Evolutionary conservation across 352 stramenopile species (phyloP).

Genomic region (Pythium periplocum): DNA sequence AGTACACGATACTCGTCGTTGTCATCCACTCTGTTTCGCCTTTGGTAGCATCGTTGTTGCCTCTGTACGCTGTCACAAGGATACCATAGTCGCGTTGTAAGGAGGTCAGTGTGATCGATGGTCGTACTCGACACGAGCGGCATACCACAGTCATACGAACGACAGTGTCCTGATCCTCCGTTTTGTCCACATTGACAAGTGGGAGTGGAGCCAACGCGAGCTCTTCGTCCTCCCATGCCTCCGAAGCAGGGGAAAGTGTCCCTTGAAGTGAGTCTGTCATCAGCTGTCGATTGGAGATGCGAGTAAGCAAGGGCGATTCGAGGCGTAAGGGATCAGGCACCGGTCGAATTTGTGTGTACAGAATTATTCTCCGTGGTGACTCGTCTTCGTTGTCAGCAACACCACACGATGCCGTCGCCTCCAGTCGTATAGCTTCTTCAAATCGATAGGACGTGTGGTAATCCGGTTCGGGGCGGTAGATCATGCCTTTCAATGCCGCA

Average conservation of each 20-base stretch:
- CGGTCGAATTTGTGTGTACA: neutral
- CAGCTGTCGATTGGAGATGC: neutral
- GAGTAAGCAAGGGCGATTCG: no score
- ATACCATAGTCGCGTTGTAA: slow-evolving; percentile 5
- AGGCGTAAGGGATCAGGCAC: no score
- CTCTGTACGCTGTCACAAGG: neutral
- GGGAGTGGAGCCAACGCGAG: slow-evolving; percentile 15
- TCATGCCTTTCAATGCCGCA: slow-evolving; percentile 36
- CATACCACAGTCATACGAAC: slow-evolving; percentile 10
- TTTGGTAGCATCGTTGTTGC: no score
- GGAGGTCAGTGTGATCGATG: neutral
- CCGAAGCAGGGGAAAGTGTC: slow-evolving; percentile 2
- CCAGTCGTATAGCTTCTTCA: slow-evolving; percentile 30
- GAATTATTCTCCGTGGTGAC: neutral
- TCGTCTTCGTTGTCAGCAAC: neutral
- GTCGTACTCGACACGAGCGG: slow-evolving; percentile 3
- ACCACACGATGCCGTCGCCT: neutral
- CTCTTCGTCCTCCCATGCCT: slow-evolving; percentile 34
- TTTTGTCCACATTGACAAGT: neutral
- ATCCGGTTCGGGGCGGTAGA: slow-evolving; percentile 43
- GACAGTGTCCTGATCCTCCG: neutral
- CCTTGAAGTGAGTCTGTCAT: neutral
- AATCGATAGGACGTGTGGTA: slow-evolving; percentile 42
- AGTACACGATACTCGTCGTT: slow-evolving; percentile 5
- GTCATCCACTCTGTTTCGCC: neutral